These are phyloP conservation scores for Eremochloa ophiuroides DNA, from an alignment of 176 grass and related monocot genomes.

Conservation along the genomic window DNA sequence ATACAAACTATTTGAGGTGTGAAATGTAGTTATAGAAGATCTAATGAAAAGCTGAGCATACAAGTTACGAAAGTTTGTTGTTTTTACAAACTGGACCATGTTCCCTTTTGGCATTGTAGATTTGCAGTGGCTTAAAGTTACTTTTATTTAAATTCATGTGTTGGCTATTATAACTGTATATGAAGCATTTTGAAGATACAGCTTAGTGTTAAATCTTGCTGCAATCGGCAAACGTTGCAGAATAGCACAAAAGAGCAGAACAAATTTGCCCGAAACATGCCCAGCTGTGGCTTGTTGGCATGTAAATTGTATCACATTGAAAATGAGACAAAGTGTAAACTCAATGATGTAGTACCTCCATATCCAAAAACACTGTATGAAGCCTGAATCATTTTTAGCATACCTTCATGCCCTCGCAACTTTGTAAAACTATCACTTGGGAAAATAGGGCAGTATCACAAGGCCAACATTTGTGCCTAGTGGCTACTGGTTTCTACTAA, in stretches of 20 bases:
- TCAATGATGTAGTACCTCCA: background rate
- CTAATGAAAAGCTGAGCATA: background rate
- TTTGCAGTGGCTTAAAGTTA: background rate
- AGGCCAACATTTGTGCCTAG: background rate
- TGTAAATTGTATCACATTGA: background rate
- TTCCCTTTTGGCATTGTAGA: background rate
- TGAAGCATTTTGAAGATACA: background rate
- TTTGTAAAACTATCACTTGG: background rate
- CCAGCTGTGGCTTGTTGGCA: background rate
- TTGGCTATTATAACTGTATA: background rate
- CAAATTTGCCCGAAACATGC: background rate
- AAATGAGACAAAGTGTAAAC: background rate
- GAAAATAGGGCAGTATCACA: background rate
- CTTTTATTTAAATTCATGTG: background rate
- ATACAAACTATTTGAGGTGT: background rate
- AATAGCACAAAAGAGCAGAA: background rate
- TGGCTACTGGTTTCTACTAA: background rate
- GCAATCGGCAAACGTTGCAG: background rate
- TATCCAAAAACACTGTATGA: background rate
- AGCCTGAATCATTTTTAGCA: background rate
- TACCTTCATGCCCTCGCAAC: background rate
- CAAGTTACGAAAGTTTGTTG: background rate
- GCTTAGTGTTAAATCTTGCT: background rate
- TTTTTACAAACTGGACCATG: conserved; percentile 1
- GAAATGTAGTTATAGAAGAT: background rate